Evolutionary conservation across 2,329 filamentous ascomycete genomes (phyloP).

Genomic region (Claviceps paspali): DNA sequence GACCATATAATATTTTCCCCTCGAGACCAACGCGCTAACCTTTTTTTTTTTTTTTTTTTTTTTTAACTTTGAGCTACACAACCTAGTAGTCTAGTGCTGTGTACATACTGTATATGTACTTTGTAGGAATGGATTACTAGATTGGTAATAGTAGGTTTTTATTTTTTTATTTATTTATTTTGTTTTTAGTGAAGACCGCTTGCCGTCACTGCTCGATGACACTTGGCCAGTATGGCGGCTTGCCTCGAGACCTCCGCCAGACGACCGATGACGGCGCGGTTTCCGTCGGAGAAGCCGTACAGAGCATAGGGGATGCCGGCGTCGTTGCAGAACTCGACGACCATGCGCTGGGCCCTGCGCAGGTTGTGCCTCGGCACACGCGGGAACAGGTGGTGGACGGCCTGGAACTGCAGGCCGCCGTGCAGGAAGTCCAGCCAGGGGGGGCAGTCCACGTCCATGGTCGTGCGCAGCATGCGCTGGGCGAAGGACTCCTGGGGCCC

Average conservation of each 20-base stretch:
- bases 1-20: too few species aligned
- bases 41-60: too few species aligned
- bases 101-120: too few species aligned
- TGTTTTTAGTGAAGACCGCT: too few species aligned
- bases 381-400: conserved; percentile 54
- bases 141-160: too few species aligned
- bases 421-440: conserved; percentile 58
- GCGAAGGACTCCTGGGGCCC: conserved; percentile 76
- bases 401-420: conserved; percentile 59
- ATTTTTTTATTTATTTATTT: too few species aligned
- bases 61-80: too few species aligned
- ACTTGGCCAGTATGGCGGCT: conserved; percentile 61
- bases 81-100: too few species aligned
- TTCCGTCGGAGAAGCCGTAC: conserved; percentile 73
- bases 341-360: conserved; percentile 40
- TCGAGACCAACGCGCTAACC: too few species aligned
- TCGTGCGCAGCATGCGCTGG: conserved; percentile 81
- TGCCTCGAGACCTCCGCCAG: conserved; percentile 69
- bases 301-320: conserved; percentile 69
- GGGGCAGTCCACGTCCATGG: conserved; percentile 70
- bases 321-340: conserved; percentile 49
- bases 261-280: conserved; percentile 61
- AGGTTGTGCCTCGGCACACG: conserved; percentile 55
- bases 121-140: too few species aligned
- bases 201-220: conserved; percentile 30